Base-by-base conservation (phyloP, 148 eudicot species). In the Nyssa sinensis region DNA sequence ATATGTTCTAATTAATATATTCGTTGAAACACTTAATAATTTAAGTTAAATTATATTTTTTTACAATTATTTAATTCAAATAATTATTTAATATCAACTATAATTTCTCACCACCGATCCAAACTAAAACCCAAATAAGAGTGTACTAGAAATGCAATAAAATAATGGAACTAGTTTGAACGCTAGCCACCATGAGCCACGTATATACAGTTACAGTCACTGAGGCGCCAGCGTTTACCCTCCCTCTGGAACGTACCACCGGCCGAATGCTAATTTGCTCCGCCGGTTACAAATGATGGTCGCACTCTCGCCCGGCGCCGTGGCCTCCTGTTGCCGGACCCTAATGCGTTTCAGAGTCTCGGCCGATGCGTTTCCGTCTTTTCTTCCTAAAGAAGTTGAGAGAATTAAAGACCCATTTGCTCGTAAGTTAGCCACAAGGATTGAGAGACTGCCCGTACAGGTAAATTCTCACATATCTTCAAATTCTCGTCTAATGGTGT, bases 361-460 rank as follows among this genome's bases (percentile, higher is more conserved):
- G 16, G 75, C 88, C 16, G 79, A 64, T 71, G 84, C 77, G 62
- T 94, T 90, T 53, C 97, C 97, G 21, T 60, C 92, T 28, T 92
- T 94, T 86, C 82, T 94, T 5, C 98, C 97, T 31, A 82, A 83
- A 53, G 75, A 88, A 28, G 80, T 90, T 28, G 85, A 88, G 7
- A 61, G 75, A 31, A 85, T 94, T 72, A 88, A 82, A 75, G 97
- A 92, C 84, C 77, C 87, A 3, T 86, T 84, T 84, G 98, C 98
- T 72, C 80, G 86, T 32, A 87, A 87, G 39, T 75, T 94, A 76
- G 96, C 96, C 59, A 44, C 74, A 9, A 82, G 96, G 69, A 90
- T 94, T 70, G 79, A 92, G 67, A 87, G 93, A 44, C 71, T 94
- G 29, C 96, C 96, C 5, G 92, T 94, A 1, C 79, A 88, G 88